Evolutionary conservation across 169 alveolate species (phyloP), one percentile per base, ranked within the genome.

Genomic region (Theileria annulata): DNA sequence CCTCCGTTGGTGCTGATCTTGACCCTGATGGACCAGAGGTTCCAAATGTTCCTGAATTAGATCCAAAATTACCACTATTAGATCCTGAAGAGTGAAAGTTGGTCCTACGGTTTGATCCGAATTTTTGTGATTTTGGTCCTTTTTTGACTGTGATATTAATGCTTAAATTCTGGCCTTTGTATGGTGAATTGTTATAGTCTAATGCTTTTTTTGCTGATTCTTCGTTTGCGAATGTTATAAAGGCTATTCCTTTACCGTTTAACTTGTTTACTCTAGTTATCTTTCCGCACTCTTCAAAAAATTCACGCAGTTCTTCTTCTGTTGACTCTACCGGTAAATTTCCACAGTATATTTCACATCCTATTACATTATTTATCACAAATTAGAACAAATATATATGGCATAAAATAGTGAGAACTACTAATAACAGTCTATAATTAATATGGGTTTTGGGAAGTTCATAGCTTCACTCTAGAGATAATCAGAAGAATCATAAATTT

Each of bases 281-380:
- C 42, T 93, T 85, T 13, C 98, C 98, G 60, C 98, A 94, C 64
- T 95, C 98, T 63, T 92, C 96, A 74, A 95, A 95, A 8, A 95
- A 84, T 48, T 90, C 97, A 70, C 90, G 69, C 31, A 95, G 86
- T 31, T 93, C 96, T 8, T 91, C 91, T 58, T 95, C 98, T 1
- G 96, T 94, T 3, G 87, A 84, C 17, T 91, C 71, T 73, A 83
- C 93, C 3, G 98, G 97, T 2, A 95, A 79, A 58, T 95, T 95
- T 12, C 97, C 96, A 56, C 97, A 94, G 79, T 91, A 94, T 19
- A 95, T 91, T 48, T 93, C 96, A 74, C 85, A 72, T 25, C 94
- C 80, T 15, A 74, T 92, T 23, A 25, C 17, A 21, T 17, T 9
- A 47, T n/a, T n/a, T n/a, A n/a, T n/a, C n/a, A n/a, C 47, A 35